Evolutionary conservation across 2,329 filamentous ascomycete genomes (phyloP).

Genomic region (Hypoxylon sp.): DNA sequence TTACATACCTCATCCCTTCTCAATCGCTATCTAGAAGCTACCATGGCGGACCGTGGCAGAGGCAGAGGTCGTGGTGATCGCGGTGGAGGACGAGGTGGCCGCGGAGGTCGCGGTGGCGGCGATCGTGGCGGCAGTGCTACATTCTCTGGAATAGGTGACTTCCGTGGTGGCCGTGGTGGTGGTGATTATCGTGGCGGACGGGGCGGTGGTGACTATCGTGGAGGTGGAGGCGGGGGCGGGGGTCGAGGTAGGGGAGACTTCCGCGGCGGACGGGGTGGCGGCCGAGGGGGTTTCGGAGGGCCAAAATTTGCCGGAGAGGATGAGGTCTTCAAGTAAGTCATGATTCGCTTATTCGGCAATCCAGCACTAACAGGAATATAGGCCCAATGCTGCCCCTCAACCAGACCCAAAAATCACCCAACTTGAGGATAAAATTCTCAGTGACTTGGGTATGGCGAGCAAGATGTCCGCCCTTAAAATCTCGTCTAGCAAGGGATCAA

Average conservation of each 20-base stretch:
- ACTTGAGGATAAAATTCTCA: slow-evolving; percentile 61
- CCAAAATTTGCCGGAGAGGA: slow-evolving; percentile 49
- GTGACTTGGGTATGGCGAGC: slow-evolving; percentile 51
- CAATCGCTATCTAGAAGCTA: background rate
- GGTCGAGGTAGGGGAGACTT: slow-evolving; percentile 42
- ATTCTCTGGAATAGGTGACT: slow-evolving; percentile 43
- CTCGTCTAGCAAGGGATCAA: slow-evolving; percentile 29
- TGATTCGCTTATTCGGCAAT: background rate
- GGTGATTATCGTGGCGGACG: slow-evolving; percentile 43
- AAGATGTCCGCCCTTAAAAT: slow-evolving; percentile 58
- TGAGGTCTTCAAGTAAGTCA: slow-evolving; percentile 54
- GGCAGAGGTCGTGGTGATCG: slow-evolving; percentile 43
- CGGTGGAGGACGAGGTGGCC: slow-evolving; percentile 46
- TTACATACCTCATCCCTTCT: background rate
- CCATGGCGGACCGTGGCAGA: slow-evolving; percentile 15
- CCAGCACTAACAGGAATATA: slow-evolving; percentile 23
- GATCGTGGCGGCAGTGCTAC: slow-evolving; percentile 41
- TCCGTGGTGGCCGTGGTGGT: slow-evolving; percentile 44
- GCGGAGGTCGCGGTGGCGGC: slow-evolving; percentile 44
- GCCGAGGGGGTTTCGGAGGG: slow-evolving; percentile 44
- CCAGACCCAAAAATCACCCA: slow-evolving; percentile 54
- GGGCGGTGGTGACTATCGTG: slow-evolving; percentile 39
- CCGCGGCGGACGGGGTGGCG: slow-evolving; percentile 34
- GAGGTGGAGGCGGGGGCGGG: slow-evolving; percentile 32
- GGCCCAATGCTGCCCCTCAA: slow-evolving; percentile 40